phyloP scores from a whole-genome alignment of 2,329 filamentous ascomycete species.

The Aspergillus sojae region DNA sequence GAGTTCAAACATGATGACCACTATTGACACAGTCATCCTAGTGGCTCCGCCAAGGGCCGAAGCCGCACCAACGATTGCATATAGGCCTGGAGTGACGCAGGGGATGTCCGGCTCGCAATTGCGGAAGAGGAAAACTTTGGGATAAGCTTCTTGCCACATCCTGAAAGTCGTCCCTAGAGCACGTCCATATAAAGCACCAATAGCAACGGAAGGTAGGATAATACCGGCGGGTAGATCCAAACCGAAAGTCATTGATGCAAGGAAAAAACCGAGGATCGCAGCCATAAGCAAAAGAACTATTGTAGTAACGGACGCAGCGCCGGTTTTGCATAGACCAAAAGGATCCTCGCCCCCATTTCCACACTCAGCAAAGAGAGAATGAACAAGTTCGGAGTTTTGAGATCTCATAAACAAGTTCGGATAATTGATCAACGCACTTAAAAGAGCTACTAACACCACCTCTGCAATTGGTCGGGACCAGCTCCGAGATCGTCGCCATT shows the following conservation, averaged over 20 bases:
- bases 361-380: slow-evolving; percentile 90
- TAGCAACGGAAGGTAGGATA: slow-evolving; percentile 92
- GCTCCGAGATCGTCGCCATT: slow-evolving; percentile 73
- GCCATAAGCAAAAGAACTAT: slow-evolving; percentile 82
- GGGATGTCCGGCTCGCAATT: slow-evolving; percentile 82
- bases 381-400: slow-evolving; percentile 87
- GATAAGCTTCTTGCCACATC: slow-evolving; percentile 79
- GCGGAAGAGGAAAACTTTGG: slow-evolving; percentile 74
- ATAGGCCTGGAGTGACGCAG: slow-evolving; percentile 92
- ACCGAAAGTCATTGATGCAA: slow-evolving; percentile 88
- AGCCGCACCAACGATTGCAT: slow-evolving; percentile 93
- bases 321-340: slow-evolving; percentile 87
- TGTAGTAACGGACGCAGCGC: slow-evolving; percentile 77
- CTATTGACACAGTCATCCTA: slow-evolving; percentile 95
- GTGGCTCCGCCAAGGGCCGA: slow-evolving; percentile 93
- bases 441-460: slow-evolving; percentile 74
- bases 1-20: slow-evolving; percentile 99
- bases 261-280: slow-evolving; percentile 78
- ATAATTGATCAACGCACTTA: slow-evolving; percentile 90
- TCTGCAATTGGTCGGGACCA: slow-evolving; percentile 76
- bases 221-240: slow-evolving; percentile 94
- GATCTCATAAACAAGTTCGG: slow-evolving; percentile 96
- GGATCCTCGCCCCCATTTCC: slow-evolving; percentile 71
- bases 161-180: slow-evolving; percentile 88
- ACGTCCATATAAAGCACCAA: slow-evolving; percentile 86